A percentile compares a stretch with the other conserved stretches of the same genome.
Evolutionary conservation across 2,329 filamentous ascomycete genomes (phyloP).

Genomic region (Didymosphaeria variabile): DNA sequence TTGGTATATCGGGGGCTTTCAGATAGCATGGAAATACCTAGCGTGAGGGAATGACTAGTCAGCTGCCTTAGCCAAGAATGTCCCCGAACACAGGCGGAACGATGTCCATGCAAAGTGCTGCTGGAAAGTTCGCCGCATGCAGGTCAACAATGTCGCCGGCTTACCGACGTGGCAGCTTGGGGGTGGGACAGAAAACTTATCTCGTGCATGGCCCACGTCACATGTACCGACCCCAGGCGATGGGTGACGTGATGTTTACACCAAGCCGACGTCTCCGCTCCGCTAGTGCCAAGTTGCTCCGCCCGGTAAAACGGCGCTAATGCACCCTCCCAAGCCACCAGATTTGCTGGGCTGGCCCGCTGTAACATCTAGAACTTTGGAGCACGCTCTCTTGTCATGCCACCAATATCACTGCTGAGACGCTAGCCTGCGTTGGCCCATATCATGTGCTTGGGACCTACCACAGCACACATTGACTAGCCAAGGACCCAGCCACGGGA

Average conservation of each 20-base stretch:
- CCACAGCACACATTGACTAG: background rate
- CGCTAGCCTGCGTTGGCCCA: slow-evolving; percentile 14
- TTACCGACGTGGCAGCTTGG: slow-evolving; percentile 3
- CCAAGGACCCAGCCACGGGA: slow-evolving; percentile 1
- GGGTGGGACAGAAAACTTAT: background rate
- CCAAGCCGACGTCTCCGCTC: slow-evolving; percentile 3
- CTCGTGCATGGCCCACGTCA: slow-evolving; percentile 6
- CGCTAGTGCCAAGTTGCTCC: slow-evolving; percentile 14
- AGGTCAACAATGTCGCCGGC: background rate
- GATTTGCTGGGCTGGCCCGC: background rate
- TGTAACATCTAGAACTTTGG: background rate
- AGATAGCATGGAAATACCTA: background rate
- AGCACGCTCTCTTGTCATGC: background rate
- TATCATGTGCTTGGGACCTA: slow-evolving; percentile 16
- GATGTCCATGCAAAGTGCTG: background rate
- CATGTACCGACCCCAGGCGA: background rate
- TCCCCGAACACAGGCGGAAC: background rate
- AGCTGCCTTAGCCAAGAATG: background rate
- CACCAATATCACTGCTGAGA: background rate
- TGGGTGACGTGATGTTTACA: slow-evolving; percentile 5
- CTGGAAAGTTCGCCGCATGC: background rate
- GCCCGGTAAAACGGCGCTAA: slow-evolving; percentile 4
- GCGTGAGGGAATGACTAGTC: background rate
- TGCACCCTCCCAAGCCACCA: background rate
- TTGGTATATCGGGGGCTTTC: too few species aligned